Percentiles rank a stretch among this genome's conserved stretches.
Evolutionary conservation across 2,329 filamentous ascomycete genomes (phyloP).

Genomic region (Raffaelea ambrosiae): DNA sequence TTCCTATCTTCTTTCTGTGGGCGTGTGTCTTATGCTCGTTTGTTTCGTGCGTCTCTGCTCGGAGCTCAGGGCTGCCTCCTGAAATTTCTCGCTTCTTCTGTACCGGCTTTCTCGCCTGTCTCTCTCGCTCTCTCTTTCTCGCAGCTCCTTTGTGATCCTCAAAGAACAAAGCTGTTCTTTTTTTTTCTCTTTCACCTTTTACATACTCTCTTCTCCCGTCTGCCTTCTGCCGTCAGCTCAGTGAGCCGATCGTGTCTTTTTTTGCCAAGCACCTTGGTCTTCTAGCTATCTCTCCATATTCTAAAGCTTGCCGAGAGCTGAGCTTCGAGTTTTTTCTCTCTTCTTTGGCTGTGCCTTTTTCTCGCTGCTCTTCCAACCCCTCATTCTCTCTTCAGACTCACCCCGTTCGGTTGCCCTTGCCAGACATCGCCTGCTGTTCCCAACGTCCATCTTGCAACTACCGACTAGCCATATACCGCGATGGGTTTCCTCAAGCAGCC

Average conservation of each 20-base stretch:
- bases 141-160: background rate
- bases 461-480: background rate
- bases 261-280: background rate
- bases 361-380: background rate
- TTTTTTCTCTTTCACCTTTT: constrained; percentile 2
- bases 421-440: background rate
- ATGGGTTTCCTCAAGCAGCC: constrained; percentile 43
- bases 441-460: background rate
- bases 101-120: background rate
- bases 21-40: background rate
- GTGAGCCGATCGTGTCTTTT: background rate
- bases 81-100: background rate
- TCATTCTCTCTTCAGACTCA: background rate
- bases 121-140: background rate
- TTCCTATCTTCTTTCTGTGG: too few relatives aligned
- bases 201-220: constrained; percentile 1
- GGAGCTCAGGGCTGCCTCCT: too few relatives aligned
- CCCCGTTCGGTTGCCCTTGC: too few relatives aligned
- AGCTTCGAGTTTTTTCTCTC: background rate
- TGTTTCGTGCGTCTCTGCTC: background rate
- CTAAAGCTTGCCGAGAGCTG: background rate
- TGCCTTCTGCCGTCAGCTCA: background rate
- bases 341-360: too few relatives aligned
- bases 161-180: background rate
- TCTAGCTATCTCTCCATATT: background rate